Evolutionary conservation across 2,329 filamentous ascomycete genomes (phyloP).

Genomic region (Xylariaceae sp.): DNA sequence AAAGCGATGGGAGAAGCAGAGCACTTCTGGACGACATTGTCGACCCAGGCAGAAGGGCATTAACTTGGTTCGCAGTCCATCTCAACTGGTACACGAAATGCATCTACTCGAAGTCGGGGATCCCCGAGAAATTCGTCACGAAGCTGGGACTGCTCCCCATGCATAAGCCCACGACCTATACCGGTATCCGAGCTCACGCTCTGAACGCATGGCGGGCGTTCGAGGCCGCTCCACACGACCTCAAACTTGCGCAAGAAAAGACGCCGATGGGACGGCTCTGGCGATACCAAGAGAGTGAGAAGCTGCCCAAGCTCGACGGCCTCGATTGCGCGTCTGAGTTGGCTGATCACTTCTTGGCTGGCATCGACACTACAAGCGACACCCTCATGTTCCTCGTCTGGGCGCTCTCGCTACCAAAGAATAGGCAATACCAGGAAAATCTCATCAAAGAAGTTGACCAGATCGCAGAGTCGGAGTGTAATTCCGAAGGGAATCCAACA

Average conservation of each 20-base stretch:
- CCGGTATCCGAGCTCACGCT: constrained; percentile 43
- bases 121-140: constrained; percentile 29
- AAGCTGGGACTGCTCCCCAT: constrained; percentile 39
- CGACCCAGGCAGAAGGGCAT: constrained; percentile 37
- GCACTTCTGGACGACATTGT: constrained; percentile 43
- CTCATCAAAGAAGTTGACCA: constrained; percentile 37
- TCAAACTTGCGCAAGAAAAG: background rate
- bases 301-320: constrained; percentile 28
- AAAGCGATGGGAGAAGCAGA: constrained; percentile 32
- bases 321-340: constrained; percentile 48
- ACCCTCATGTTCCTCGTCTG: constrained; percentile 47
- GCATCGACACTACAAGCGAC: constrained; percentile 50
- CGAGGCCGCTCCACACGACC: background rate
- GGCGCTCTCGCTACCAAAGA: constrained; percentile 40
- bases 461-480: constrained; percentile 20
- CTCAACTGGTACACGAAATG: constrained; percentile 40
- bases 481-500: constrained; percentile 27
- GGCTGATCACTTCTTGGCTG: constrained; percentile 49
- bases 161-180: constrained; percentile 46
- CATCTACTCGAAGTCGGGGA: constrained; percentile 39
- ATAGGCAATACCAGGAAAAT: constrained; percentile 38
- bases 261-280: constrained; percentile 35
- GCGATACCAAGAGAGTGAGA: constrained; percentile 25
- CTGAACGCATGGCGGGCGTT: constrained; percentile 11
- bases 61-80: constrained; percentile 48